Base-by-base conservation (phyloP, 768 basidiomycete genomes). In the Punctularia strigosozonata region DNA sequence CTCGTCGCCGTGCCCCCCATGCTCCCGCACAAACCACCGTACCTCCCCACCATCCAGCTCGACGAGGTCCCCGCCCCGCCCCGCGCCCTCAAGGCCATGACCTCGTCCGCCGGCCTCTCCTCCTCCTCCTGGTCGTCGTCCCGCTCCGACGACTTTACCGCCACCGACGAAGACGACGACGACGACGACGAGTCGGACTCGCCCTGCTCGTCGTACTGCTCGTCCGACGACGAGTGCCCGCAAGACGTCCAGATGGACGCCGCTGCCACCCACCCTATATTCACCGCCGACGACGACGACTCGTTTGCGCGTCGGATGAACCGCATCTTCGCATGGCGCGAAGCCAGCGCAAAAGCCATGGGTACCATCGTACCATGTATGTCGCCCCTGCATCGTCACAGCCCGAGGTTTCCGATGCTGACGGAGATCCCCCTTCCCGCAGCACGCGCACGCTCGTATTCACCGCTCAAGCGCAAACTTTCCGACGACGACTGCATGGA, bases 251-350 rank as follows among this genome's bases (percentile, higher is more conserved):
- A 30, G 43, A 43, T 42, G 14, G 36, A 32, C 22, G 34, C 36
- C 2, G 38, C n/a, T n/a, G n/a, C n/a, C n/a, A n/a, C n/a, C n/a
- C n/a, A n/a, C n/a, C n/a, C 43, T n/a, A 26, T 34, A 19, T 40
- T 36, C 8, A 45, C 45, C 31, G 45, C 56, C 4, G 53, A 48
- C 5, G 53, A 63, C 19, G 63, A 67, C 39, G 75, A 79, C 46
- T 75, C 75, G 0, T 74, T 69, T 52, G 54, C 53, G 36, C 54
- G 62, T 7, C 69, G 74, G 45, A 71, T 79, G 66, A 74, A 69
- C 50, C 77, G 83, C 44, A 75, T 87, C 40, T 66, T 75, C 17
- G 69, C 71, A 12, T 87, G 84, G 84, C 66, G 82, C 42, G 76
- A 82, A 33, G 61, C 66, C 46, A 72, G 66, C 47, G 61, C 65